Conservation (phyloP, 2,329 filamentous ascomycete genomes). For the Ilyonectria destructans region DNA sequence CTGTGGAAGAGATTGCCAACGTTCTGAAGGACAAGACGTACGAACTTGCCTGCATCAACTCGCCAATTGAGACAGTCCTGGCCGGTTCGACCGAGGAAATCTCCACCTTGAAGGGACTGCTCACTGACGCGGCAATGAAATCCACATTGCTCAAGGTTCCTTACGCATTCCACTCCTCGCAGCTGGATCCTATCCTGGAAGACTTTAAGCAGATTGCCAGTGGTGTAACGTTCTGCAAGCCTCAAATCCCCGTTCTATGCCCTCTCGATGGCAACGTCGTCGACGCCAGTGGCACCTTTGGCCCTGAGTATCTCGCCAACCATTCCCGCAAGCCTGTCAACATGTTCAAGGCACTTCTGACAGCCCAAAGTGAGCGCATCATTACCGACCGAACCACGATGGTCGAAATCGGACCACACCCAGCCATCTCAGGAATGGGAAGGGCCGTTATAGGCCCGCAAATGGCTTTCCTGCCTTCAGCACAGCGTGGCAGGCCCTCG, state of each 20-base stretch:
- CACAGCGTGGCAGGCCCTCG: conserved; percentile 31
- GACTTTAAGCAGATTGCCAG: conserved; percentile 59
- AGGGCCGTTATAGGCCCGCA: conserved; percentile 37
- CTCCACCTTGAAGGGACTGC: conserved; percentile 8
- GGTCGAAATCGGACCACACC: conserved; percentile 42
- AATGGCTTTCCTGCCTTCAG: conserved; percentile 32
- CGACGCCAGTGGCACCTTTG: conserved; percentile 10
- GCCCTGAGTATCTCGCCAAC: conserved; percentile 31
- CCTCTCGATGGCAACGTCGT: conserved; percentile 38
- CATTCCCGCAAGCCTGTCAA: conserved; percentile 42
- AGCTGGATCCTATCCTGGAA: conserved; percentile 60
- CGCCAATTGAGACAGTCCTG: conserved; percentile 72
- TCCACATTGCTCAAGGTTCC: conserved; percentile 54
- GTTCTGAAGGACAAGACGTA: conserved; percentile 47
- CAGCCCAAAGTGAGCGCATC: conserved; percentile 9
- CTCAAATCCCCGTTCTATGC: conserved; percentile 27
- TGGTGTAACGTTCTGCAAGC: conserved; percentile 23
- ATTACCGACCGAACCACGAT: conserved; percentile 33
- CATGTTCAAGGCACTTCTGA: conserved; percentile 30
- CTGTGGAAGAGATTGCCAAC: conserved; percentile 30
- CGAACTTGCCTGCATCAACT: conserved; percentile 74
- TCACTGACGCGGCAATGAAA: conserved; percentile 47
- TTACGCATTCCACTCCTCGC: conserved; percentile 57
- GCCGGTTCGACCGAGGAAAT: conserved; percentile 39
- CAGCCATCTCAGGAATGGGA: conserved; percentile 40